Conservation (phyloP, 179 eudicot genomes). For the Silene noctiflora region DNA sequence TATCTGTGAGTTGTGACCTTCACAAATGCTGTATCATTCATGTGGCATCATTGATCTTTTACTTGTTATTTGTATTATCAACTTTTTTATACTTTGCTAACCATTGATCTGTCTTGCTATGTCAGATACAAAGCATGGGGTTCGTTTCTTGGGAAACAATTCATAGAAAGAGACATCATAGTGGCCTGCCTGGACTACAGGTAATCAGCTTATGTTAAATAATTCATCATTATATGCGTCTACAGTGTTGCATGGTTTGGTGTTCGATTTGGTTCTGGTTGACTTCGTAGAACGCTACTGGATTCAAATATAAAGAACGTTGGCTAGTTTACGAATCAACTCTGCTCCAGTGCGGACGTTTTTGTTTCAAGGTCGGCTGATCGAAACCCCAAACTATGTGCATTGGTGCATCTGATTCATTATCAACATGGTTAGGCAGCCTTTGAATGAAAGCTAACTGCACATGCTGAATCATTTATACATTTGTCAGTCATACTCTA, state of each 20-base stretch:
- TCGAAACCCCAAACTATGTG: neutral
- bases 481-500: neutral
- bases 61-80: neutral
- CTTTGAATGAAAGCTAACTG: neutral
- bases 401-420: neutral
- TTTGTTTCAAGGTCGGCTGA: neutral
- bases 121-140: constrained; percentile 99
- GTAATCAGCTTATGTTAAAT: constrained; percentile 31
- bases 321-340: neutral
- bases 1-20: neutral
- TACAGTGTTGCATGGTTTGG: neutral
- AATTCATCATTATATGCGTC: neutral
- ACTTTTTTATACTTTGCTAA: neutral
- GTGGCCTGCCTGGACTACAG: constrained; percentile 99
- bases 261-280: neutral
- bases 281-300: neutral
- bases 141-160: constrained; percentile 75
- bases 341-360: neutral
- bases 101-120: constrained; percentile 19
- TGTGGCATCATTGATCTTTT: constrained; percentile 1
- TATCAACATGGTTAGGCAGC: constrained; percentile 4
- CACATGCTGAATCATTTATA: neutral
- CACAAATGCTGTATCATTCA: neutral
- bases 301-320: neutral
- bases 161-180: constrained; percentile 83